Evolutionary conservation across 2,329 filamentous ascomycete genomes (phyloP), one percentile per base, ranked within the genome.

Genomic region (Davidsoniella australis): DNA sequence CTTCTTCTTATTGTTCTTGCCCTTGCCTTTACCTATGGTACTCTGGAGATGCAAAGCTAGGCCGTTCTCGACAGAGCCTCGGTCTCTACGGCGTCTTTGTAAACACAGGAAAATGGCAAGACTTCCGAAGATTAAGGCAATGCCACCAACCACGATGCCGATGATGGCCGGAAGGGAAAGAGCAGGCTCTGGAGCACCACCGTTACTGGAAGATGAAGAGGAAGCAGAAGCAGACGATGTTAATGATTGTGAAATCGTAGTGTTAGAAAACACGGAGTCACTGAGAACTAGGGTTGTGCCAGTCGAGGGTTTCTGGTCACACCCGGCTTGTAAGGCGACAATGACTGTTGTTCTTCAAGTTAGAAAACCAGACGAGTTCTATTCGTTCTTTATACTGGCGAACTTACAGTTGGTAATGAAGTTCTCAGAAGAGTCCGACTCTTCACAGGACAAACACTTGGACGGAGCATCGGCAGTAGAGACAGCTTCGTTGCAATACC

Each of bases 341-440:
- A 76, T 62, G 53, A 68, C 71, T 74, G 36, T 6, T 12, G 12
- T 9, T 12, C 24, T 45, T 45, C 23, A 17, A 42, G 23, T 17
- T 14, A 20, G 40, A 42, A 20, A 20, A 20, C n/a, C 3, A 8
- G 12, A 12, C 12, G 9, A 12, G 29, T 33, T 33, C 20, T 5
- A 23, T 33, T 9, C 8, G 3, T 33, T 10, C 9, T 33, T 33
- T 2, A 33, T 33, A 18, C 36, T 18, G 26, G 41, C n/a, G 3
- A 24, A 55, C 66, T 55, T 59, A 74, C 71, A 71, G 55, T 76
- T 76, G 46, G 68, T 64, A 5, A 76, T 53, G 52, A 69, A 68
- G 14, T 62, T 59, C 26, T 67, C 66, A 2, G 60, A 59, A 5
- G 63, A 63, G 14, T 64, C 63, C 1, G 68, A 66, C 14, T 57